A percentile compares a stretch with the other conserved stretches of the same genome.
phyloP scores from a whole-genome alignment of 2,329 filamentous ascomycete species.

The Microdochium trichocladiopsis region DNA sequence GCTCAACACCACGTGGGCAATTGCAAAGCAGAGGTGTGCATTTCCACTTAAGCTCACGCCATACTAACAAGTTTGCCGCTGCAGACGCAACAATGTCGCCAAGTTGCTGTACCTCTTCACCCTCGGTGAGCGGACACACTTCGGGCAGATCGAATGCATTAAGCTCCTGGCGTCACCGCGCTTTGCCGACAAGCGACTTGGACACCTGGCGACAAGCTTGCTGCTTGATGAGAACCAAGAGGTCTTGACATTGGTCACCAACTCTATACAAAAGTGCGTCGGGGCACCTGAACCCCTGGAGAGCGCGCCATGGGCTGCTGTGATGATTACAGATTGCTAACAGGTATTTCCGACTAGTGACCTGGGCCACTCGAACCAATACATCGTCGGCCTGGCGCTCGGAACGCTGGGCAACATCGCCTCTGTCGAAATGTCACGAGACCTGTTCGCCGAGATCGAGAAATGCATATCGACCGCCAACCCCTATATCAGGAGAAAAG shows the following conservation, averaged over 20 bases:
- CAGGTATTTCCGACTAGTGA: conserved; percentile 51
- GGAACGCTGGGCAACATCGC: conserved; percentile 97
- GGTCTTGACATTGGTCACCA: conserved; percentile 92
- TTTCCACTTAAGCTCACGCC: too few relatives aligned
- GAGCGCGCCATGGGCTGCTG: too few relatives aligned
- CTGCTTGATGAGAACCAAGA: conserved; percentile 97
- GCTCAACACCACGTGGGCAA: not conserved
- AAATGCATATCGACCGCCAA: conserved; percentile 86
- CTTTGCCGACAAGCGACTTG: conserved; percentile 94
- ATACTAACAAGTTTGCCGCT: conserved; percentile 7
- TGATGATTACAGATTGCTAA: conserved; percentile 28
- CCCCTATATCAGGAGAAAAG: conserved; percentile 96
- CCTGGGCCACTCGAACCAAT: conserved; percentile 94
- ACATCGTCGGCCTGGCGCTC: conserved; percentile 91
- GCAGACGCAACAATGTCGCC: conserved; percentile 94
- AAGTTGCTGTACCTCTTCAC: conserved; percentile 98
- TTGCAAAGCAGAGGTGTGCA: not conserved
- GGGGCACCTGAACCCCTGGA: not conserved
- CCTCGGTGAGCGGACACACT: conserved; percentile 93
- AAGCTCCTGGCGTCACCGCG: conserved; percentile 94
- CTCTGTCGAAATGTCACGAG: conserved; percentile 95
- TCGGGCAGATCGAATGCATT: conserved; percentile 98
- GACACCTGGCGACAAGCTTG: conserved; percentile 93
- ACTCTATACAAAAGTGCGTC: conserved; percentile 89
- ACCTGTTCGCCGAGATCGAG: conserved; percentile 94